Base-by-base conservation (phyloP, 2,329 filamentous ascomycete species). In the Penicillium olsonii region DNA sequence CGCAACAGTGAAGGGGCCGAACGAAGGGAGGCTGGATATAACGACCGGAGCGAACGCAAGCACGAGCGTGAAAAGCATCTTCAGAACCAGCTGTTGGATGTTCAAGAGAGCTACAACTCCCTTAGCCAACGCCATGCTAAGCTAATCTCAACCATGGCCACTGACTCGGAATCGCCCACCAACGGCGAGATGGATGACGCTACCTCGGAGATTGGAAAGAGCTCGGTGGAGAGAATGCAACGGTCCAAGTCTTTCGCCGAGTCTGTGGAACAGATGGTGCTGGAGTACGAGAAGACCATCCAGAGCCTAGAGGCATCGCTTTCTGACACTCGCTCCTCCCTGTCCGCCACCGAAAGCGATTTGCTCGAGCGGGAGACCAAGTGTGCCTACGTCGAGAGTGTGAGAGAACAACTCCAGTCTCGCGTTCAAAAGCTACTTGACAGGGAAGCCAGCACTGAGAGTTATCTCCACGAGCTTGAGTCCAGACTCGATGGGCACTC, bases 241-340 rank as follows among this genome's bases (percentile, higher is more conserved):
- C 86, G 94, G 34, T 99, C 95, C 15, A 96, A 95, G 68, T 95
- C 90, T 0, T 97, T 99, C 67, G 92, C 92, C 1, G 88, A 95
- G 67, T 92, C 92, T 22, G 92, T 99, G 17, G 94, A 99, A 65
- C 89, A 95, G 65, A 90, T 99, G 18, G 90, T 99, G 3, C 77
- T 97, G 41, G 94, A 99, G 72, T 99, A 99, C 67, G 95, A 99
- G 70, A 97, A 95, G 79, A 99, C 95, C 0, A 99, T 99, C 42
- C 92, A 97, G 68, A 87, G 84, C 45, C 81, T 99, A 14, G 94
- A 99, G 70, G 85, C 91, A 42, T 96, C 92, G 2, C 82, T 99
- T 12, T 92, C 92, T 0, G 94, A 85, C 64, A 97, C 94, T 1
- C 84, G 94, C 49, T 81, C 88, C 27, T 90, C 89, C 0, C 78